These are phyloP conservation scores for Zelopaecilomyces penicillatus DNA, from an alignment of 2,329 filamentous ascomycete genomes.

Conservation along the genomic window DNA sequence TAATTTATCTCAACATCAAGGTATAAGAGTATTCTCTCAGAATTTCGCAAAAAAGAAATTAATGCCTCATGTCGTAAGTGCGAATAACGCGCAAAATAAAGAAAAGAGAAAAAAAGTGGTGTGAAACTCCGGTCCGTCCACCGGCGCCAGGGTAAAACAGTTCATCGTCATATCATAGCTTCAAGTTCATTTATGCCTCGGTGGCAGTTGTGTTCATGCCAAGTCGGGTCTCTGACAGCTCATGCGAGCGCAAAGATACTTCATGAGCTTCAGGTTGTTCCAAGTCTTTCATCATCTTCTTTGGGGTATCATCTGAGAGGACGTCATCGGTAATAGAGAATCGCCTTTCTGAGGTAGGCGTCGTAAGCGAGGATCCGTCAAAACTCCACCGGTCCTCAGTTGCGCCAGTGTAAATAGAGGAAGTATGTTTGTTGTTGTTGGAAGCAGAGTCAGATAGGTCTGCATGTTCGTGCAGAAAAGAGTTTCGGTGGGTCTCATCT, in stretches of 20 bases:
- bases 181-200: slow-evolving; percentile 5
- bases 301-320: slow-evolving; percentile 23
- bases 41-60: no score
- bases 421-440: slow-evolving; percentile 25
- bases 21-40: not conserved
- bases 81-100: not conserved
- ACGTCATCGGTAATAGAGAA: slow-evolving; percentile 24
- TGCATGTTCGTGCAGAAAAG: slow-evolving; percentile 13
- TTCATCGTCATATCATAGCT: slow-evolving; percentile 9
- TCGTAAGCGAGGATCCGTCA: slow-evolving; percentile 29
- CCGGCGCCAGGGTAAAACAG: slow-evolving; percentile 5
- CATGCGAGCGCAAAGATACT: slow-evolving; percentile 2
- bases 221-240: not conserved
- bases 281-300: slow-evolving; percentile 16
- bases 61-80: no score
- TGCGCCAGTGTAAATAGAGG: slow-evolving; percentile 29
- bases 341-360: slow-evolving; percentile 29
- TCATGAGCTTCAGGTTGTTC: slow-evolving; percentile 7
- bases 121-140: slow-evolving; percentile 4
- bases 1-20: not conserved
- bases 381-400: slow-evolving; percentile 30
- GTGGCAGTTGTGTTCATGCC: not conserved
- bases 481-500: slow-evolving; percentile 1
- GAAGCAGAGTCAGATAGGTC: slow-evolving; percentile 21
- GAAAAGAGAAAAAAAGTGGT: not conserved